Conservation (phyloP, 257 asterid species). For the Coffea canephora region DNA sequence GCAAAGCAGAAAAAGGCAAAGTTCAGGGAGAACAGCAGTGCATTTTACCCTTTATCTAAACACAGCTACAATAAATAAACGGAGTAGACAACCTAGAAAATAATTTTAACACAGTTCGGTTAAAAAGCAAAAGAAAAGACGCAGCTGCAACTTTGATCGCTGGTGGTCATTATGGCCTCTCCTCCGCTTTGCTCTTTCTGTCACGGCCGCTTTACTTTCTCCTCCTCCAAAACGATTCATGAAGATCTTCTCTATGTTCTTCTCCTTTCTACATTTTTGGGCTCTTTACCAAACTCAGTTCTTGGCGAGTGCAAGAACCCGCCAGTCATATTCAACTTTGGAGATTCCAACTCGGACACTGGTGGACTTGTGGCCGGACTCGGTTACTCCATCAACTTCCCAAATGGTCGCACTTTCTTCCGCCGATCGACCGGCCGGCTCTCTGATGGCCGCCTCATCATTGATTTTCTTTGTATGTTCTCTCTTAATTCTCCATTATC, state of each 20-base stretch:
- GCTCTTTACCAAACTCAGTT: conserved; percentile 18
- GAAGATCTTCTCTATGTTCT: neutral
- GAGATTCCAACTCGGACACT: conserved; percentile 96
- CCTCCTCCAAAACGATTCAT: neutral
- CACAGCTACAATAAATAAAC: neutral
- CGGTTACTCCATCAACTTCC: conserved; percentile 48
- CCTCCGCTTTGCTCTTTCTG: neutral
- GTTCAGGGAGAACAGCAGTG: no score
- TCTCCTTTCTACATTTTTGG: conserved; percentile 21
- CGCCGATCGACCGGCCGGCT: conserved; percentile 60
- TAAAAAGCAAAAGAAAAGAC: neutral
- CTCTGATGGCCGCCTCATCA: conserved; percentile 77
- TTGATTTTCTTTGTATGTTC: conserved; percentile 74
- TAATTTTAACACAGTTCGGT: neutral
- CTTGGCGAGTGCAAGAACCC: conserved; percentile 36
- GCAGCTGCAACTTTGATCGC: neutral
- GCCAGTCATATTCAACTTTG: conserved; percentile 79
- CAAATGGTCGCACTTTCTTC: conserved; percentile 74
- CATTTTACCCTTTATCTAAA: no score
- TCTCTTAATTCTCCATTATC: neutral
- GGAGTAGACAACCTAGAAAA: no score
- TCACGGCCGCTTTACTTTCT: conserved; percentile 10
- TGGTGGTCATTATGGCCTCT: neutral
- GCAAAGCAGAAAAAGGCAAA: no score
- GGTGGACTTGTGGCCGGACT: conserved; percentile 83